phyloP scores from a whole-genome alignment of 2,329 filamentous ascomycete species.

The Talaromyces atroroseus region DNA sequence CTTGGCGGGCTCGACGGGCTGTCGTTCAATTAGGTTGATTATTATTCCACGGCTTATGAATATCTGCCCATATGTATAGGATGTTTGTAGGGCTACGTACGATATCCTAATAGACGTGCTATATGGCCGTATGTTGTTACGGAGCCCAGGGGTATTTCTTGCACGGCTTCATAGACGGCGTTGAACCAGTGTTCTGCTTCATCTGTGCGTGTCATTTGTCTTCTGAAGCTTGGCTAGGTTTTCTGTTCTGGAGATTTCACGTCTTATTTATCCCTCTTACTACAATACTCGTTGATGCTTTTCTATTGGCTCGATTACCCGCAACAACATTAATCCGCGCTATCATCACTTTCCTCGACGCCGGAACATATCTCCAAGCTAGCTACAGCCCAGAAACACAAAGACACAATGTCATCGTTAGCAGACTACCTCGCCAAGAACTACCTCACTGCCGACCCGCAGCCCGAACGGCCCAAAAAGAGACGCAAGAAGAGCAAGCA shows the following conservation, averaged over 20 bases:
- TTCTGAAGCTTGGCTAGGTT: too few relatives aligned
- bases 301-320: conserved; percentile 4
- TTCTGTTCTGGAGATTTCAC: too few relatives aligned
- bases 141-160: conserved; percentile 74
- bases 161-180: conserved; percentile 75
- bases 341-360: background rate
- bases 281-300: background rate
- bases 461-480: conserved; percentile 35
- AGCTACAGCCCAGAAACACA: background rate
- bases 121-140: conserved; percentile 83
- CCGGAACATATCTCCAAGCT: background rate
- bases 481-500: conserved; percentile 53
- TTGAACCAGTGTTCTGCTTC: conserved; percentile 47
- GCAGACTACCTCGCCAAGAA: conserved; percentile 85
- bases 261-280: too few relatives aligned
- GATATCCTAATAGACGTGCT: conserved; percentile 55
- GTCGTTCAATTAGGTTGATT: background rate
- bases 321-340: conserved; percentile 18
- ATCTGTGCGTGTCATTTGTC: conserved; percentile 40
- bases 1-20: conserved; percentile 74
- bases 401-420: conserved; percentile 53
- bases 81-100: conserved; percentile 35
- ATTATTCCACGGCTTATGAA: conserved; percentile 6
- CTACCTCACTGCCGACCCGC: conserved; percentile 67
- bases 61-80: conserved; percentile 12